These are phyloP conservation scores for Eutrema heterophyllum DNA, from an alignment of 345 rosid genomes.

Conservation along the genomic window DNA sequence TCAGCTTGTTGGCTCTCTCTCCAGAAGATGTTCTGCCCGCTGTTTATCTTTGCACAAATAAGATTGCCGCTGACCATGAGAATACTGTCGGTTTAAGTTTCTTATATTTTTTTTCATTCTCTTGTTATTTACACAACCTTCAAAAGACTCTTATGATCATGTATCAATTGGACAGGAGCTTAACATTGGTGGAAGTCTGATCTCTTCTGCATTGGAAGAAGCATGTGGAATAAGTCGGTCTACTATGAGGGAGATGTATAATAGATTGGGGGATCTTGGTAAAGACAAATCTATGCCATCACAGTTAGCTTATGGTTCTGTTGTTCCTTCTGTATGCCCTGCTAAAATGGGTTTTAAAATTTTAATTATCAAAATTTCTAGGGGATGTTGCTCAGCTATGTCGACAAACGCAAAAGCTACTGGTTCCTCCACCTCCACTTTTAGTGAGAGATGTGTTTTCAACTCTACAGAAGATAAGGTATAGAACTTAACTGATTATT, in stretches of 20 bases:
- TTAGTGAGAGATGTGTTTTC: conserved; percentile 64
- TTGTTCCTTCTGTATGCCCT: background rate
- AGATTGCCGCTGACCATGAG: conserved; percentile 84
- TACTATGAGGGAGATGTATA: conserved; percentile 73
- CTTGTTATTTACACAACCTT: background rate
- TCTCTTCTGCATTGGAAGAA: conserved; percentile 76
- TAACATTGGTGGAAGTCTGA: conserved; percentile 81
- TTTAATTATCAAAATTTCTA: conserved; percentile 24
- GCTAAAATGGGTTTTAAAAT: background rate
- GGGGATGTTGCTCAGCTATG: conserved; percentile 93
- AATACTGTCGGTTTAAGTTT: conserved; percentile 50
- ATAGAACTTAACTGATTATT: conserved; percentile 11
- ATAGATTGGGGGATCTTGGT: conserved; percentile 83
- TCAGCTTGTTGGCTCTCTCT: conserved; percentile 83
- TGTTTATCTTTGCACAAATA: conserved; percentile 80
- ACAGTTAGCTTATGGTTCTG: background rate
- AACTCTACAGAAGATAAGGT: conserved; percentile 73
- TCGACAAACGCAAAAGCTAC: conserved; percentile 77
- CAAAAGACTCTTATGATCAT: background rate
- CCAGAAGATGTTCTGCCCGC: conserved; percentile 86
- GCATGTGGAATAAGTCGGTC: conserved; percentile 75
- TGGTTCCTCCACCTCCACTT: conserved; percentile 69
- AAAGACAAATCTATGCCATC: conserved; percentile 14
- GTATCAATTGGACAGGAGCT: conserved; percentile 52
- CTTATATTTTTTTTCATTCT: background rate